A percentile compares a stretch with the other conserved stretches of the same genome.
Evolutionary conservation across 2,329 filamentous ascomycete species (phyloP).

Genomic region (Cadophora sp.): DNA sequence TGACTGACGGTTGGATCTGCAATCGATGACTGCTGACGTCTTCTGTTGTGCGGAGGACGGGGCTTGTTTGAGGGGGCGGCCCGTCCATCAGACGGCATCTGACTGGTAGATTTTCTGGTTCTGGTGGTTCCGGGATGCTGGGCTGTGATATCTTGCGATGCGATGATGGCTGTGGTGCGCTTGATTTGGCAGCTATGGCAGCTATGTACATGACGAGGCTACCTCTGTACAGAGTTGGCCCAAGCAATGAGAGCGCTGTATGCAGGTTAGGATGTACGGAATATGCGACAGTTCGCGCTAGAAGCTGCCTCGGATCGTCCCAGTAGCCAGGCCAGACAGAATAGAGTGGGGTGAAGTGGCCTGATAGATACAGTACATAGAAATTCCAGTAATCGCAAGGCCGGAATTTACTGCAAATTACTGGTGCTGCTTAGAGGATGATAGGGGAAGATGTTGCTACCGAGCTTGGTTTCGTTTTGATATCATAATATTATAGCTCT

Average conservation of each 20-base stretch:
- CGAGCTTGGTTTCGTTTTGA: constrained; percentile 6
- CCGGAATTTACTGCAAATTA: background rate
- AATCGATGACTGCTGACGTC: constrained; percentile 5
- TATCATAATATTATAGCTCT: background rate
- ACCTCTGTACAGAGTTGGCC: background rate
- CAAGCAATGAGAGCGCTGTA: background rate
- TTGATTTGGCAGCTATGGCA: background rate
- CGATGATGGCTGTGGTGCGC: background rate
- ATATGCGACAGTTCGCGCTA: constrained; percentile 15
- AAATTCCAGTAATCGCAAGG: constrained; percentile 7
- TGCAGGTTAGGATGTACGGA: background rate
- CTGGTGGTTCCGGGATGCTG: background rate
- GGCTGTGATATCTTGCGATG: background rate
- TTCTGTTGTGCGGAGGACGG: background rate
- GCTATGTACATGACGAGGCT: background rate
- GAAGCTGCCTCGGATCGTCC: constrained; percentile 22
- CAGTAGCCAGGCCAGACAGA: constrained; percentile 1
- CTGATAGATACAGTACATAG: too few relatives aligned
- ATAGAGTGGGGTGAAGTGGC: background rate
- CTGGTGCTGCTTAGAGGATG: constrained; percentile 1
- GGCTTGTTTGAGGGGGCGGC: constrained; percentile 14
- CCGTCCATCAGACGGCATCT: constrained; percentile 8
- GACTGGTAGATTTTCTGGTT: background rate
- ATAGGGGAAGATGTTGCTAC: background rate
- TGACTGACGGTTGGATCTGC: background rate